Evolutionary conservation across 2,329 filamentous ascomycete species (phyloP).

Genomic region (Diaporthe sp.): DNA sequence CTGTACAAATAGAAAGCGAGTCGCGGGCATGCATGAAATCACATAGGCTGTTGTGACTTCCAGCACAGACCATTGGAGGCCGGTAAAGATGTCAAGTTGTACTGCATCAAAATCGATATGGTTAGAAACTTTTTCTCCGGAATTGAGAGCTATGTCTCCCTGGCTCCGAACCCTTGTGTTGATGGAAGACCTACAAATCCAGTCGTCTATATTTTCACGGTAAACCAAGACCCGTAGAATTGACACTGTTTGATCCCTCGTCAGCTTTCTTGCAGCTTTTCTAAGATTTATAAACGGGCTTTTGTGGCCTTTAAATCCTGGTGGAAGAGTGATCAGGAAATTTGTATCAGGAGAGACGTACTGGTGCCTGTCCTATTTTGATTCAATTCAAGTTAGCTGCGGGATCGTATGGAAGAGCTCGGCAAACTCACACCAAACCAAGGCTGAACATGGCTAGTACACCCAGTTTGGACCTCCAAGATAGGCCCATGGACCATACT

Average conservation of each 20-base stretch:
- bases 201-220: constrained; percentile 11
- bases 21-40: constrained; percentile 10
- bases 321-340: too few species aligned
- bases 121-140: neutral
- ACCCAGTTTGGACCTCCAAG: constrained; percentile 12
- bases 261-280: neutral
- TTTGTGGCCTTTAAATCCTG: neutral
- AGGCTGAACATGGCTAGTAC: constrained; percentile 6
- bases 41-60: constrained; percentile 24
- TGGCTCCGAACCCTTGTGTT: neutral
- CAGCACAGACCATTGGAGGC: constrained; percentile 13
- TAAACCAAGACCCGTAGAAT: constrained; percentile 4
- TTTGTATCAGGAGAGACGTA: neutral
- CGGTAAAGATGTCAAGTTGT: neutral
- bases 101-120: neutral
- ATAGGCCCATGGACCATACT: constrained; percentile 11
- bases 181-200: neutral
- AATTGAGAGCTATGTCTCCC: neutral
- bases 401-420: neutral
- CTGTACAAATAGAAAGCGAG: neutral
- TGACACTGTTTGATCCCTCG: neutral
- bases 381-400: neutral
- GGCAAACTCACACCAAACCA: constrained; percentile 7
- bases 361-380: neutral
- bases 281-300: neutral